Conservation (phyloP, 257 asterid genomes). For the Linderniella brevidens region DNA sequence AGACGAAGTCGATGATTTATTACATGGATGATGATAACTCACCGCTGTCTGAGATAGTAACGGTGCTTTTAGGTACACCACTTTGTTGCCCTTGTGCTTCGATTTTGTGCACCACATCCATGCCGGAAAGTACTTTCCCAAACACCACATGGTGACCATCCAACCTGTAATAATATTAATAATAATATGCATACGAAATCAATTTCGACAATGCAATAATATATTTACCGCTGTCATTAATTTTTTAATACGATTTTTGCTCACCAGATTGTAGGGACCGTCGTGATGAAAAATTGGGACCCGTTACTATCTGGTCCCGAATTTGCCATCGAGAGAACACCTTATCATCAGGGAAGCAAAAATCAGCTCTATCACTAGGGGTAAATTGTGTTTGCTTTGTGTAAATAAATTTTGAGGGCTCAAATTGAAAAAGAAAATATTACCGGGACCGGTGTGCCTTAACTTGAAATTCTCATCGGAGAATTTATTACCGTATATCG, state of each 20-base stretch:
- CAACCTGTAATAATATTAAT: conserved; percentile 49
- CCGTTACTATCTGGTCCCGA: conserved; percentile 81
- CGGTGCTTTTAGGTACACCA: conserved; percentile 48
- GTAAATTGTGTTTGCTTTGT: background rate
- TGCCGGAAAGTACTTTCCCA: conserved; percentile 77
- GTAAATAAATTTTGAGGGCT: background rate
- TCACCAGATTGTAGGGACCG: conserved; percentile 67
- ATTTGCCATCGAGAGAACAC: conserved; percentile 85
- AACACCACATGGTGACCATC: conserved; percentile 86
- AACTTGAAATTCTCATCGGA: conserved; percentile 75
- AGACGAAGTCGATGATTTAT: background rate
- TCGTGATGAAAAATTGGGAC: conserved; percentile 78
- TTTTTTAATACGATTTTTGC: background rate
- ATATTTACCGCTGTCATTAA: background rate
- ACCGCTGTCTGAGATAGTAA: conserved; percentile 50
- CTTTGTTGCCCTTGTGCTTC: conserved; percentile 53
- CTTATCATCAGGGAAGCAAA: conserved; percentile 15
- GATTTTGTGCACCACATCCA: conserved; percentile 63
- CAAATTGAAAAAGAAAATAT: conserved; percentile 8
- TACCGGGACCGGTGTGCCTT: conserved; percentile 79
- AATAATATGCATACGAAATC: background rate
- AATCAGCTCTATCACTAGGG: background rate
- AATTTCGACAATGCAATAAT: background rate
- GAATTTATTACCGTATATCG: conserved; percentile 57
- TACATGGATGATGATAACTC: conserved; percentile 27